Evolutionary conservation across 257 asterid genomes (phyloP), one percentile per base, ranked within the genome.

Genomic region (Capsicum pubescens): DNA sequence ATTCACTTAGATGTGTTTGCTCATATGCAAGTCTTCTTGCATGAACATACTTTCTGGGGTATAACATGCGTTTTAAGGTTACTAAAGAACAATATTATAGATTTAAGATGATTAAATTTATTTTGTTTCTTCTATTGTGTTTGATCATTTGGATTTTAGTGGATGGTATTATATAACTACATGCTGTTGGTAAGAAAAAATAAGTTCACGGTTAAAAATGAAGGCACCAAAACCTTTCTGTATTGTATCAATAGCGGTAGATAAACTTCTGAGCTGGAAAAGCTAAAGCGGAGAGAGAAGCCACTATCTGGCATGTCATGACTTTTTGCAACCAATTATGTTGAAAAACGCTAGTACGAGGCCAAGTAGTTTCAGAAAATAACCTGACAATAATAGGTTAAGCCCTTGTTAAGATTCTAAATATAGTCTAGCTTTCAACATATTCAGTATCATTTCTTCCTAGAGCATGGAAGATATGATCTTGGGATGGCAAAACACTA

Each of bases 21-120:
- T 77, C 82, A 14, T 77, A 54, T 77, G 82, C 59, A 77, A 77
- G 19, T 26, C 50, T 26, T 77, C 64, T 77, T 77, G 50, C 8
- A 14, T 74, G 26, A 8, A 77, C 9, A 1, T 54, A 50, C 64
- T 54, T 54, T 77, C 15, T 77, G 82, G 82, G 81, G 19, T 57
- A 77, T 54, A 54, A 26, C 64, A 77, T 52, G 64, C 6, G 26
- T 52, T 26, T 64, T 32, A 54, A 77, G 64, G 63, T 32, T 54
- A 26, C 82, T 77, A 77, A 77, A 14, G 82, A 77, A 77, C 50
- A 54, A 1, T 54, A 54, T 8, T 14, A 54, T 76, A 76, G 13
- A 77, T 26, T 21, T 54, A 77, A 54, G 82, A 77, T 76, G 81
- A 55, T 52, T 26, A 54, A 26, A n/a, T 13, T 12, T 11, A 76